Base-by-base conservation (phyloP, 192 early-diverging fungal species). In the Coemansia erecta region DNA sequence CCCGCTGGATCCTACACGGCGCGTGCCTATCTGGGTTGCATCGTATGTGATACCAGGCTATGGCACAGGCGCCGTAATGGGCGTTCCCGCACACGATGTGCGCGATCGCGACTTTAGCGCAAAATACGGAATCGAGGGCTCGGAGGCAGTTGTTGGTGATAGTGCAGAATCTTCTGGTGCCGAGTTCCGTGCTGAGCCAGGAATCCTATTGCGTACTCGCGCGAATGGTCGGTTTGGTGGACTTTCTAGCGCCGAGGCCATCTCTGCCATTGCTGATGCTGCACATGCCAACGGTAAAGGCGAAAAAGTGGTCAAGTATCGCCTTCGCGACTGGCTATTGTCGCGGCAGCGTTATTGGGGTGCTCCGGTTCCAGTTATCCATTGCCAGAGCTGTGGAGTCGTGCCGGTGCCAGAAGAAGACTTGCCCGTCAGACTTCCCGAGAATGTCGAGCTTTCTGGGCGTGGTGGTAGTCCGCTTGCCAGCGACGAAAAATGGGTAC, bases 281-380 rank as follows among this genome's bases (percentile, higher is more conserved):
- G n/a, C n/a, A 10, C 69, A 73, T 15, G 80, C 70, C 4, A 85
- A 90, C 58, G 51, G 85, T 7, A 51, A 60, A 4, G 79, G 83
- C 0, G 87, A 85, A 0, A 33, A 60, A 8, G 74, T 76, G 28
- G 73, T 81, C 4, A 82, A 87, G 66, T 98, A 88, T 67, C 83
- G 88, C 2, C 77, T 98, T 41, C 86, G 94, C 22, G 96, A 98
- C 74, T 98, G 96, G 96, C 82, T 97, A 2, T 65, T 98, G 10
- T 98, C 96, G 5, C 84, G 96, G 24, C 94, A 98, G 72, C 83
- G 96, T 22, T 92, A 91, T 59, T 98, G 96, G 96, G 96, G 96
- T 10, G 91, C 95, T 17, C 96, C 96, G 14, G 93, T 98, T 15
- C 96, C 96, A 3, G 87, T 98, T 21, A 84, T 98, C 26, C 92